Evolutionary conservation across 2,329 filamentous ascomycete genomes (phyloP).

Genomic region (Fusarium subtropicale): DNA sequence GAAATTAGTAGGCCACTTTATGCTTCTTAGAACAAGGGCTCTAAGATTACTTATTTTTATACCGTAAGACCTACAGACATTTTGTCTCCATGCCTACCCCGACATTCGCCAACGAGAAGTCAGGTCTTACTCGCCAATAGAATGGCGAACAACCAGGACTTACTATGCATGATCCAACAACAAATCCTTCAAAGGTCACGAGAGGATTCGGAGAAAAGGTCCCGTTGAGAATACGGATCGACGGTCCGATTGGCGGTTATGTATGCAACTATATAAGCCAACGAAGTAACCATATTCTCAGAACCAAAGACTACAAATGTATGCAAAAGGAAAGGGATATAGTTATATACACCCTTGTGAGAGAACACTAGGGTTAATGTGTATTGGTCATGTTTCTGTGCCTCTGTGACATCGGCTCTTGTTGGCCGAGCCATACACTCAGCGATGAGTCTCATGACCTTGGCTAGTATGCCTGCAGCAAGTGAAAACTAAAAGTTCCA

Average conservation of each 20-base stretch:
- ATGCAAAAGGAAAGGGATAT: conserved; percentile 15
- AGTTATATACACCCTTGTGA: not conserved
- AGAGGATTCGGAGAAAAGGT: not conserved
- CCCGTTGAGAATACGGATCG: conserved; percentile 15
- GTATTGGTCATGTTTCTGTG: not conserved
- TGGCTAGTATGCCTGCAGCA: not conserved
- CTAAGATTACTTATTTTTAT: too few species aligned
- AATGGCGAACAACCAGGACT: not conserved
- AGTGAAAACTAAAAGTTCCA: not conserved
- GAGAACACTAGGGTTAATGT: conserved; percentile 3
- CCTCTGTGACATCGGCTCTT: not conserved
- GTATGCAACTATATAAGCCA: conserved; percentile 12
- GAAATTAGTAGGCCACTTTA: too few species aligned
- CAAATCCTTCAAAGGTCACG: not conserved
- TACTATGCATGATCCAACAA: not conserved
- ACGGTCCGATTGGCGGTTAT: conserved; percentile 8
- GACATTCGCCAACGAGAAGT: not conserved
- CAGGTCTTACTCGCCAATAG: not conserved
- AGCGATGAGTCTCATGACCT: conserved; percentile 16
- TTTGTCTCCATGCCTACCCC: not conserved
- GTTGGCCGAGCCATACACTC: conserved; percentile 9
- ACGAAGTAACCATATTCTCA: not conserved
- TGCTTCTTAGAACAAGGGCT: too few species aligned
- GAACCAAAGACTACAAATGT: not conserved
- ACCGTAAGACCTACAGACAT: too few species aligned